Base-by-base conservation (phyloP, 352 stramenopile genomes). In the Pythium myriotylum region DNA sequence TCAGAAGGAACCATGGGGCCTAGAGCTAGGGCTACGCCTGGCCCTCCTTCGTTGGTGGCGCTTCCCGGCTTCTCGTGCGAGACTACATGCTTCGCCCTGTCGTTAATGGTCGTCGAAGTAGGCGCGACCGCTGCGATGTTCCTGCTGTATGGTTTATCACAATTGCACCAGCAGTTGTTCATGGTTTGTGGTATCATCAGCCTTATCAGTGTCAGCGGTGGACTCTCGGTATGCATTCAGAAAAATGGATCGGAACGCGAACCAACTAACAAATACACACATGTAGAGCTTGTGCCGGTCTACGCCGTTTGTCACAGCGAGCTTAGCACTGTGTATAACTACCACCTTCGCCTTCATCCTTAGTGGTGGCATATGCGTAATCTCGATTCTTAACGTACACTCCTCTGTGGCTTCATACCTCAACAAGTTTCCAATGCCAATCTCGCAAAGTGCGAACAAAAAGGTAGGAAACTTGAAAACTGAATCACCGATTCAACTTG, bases 341-440 rank as follows among this genome's bases (percentile, higher is more conserved):
- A 67, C 69, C n/a, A 67, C 70, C 32, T 88, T 88, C 50, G 68
- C 62, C 5, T 81, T 70, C 50, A 62, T 79, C 6, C 41, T 90
- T 16, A 71, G 88, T 8, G 78, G 79, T 27, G 81, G 81, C 0
- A 50, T 92, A 13, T 89, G 79, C 52, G 62, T 89, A 41, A 59
- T 92, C 45, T 88, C 80, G 46, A 64, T 63, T 23, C 63, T 72
- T 8, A 62, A 84, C 49, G 65, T 84, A 5, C 58, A 70, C 6
- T 50, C 83, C 1, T 54, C 84, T 4, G 64, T 93, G 1, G 74
- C 74, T 3, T 67, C 62, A n/a, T 81, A 75, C 52, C 65, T 90
- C 10, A 76, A 88, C 62, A 75, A 86, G 23, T 70, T 72, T 19
- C 59, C 86, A 13, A 47, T 73, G 2, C 56, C 68, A 41, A 52